Evolutionary conservation across 768 basidiomycete species (phyloP).

Genomic region (Kwoniella sp.): DNA sequence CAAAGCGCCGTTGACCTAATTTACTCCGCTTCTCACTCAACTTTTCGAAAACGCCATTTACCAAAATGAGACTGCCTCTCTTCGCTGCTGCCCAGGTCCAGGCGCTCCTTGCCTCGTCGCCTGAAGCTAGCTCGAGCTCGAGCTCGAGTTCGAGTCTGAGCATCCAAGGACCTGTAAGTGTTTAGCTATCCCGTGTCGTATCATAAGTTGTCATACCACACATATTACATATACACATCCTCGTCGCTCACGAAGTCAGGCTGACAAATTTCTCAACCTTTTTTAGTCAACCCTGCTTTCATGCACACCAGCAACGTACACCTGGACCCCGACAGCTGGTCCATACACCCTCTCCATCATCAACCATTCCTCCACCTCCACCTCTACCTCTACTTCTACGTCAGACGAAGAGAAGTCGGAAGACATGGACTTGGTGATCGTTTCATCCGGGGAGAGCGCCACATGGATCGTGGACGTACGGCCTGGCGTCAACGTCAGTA

Average conservation of each 20-base stretch:
- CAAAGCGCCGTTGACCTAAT: no score
- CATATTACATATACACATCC: background rate
- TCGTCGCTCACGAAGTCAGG: no score
- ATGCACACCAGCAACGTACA: slow-evolving; percentile 16
- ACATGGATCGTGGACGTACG: slow-evolving; percentile 39
- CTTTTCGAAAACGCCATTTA: background rate
- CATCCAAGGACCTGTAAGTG: slow-evolving; percentile 21
- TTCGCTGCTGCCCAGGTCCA: slow-evolving; percentile 17
- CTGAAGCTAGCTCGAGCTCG: slow-evolving; percentile 1
- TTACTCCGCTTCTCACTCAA: no score
- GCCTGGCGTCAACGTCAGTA: slow-evolving; percentile 28
- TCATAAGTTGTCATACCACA: background rate
- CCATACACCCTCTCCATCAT: slow-evolving; percentile 20
- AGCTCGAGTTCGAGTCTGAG: slow-evolving; percentile 4
- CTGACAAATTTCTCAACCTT: background rate
- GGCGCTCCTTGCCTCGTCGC: slow-evolving; percentile 11
- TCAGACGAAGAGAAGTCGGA: slow-evolving; percentile 3
- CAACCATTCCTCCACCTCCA: background rate
- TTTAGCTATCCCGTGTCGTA: no score
- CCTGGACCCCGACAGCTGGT: slow-evolving; percentile 14
- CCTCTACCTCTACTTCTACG: slow-evolving; percentile 9
- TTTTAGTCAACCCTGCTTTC: slow-evolving; percentile 16
- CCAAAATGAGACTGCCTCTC: slow-evolving; percentile 16
- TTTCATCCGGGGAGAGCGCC: slow-evolving; percentile 23
- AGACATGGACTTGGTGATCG: slow-evolving; percentile 15